A percentile compares a stretch with the other conserved stretches of the same genome.
phyloP scores from a whole-genome alignment of 805 yeast genomes.

The Candida ulmi region DNA sequence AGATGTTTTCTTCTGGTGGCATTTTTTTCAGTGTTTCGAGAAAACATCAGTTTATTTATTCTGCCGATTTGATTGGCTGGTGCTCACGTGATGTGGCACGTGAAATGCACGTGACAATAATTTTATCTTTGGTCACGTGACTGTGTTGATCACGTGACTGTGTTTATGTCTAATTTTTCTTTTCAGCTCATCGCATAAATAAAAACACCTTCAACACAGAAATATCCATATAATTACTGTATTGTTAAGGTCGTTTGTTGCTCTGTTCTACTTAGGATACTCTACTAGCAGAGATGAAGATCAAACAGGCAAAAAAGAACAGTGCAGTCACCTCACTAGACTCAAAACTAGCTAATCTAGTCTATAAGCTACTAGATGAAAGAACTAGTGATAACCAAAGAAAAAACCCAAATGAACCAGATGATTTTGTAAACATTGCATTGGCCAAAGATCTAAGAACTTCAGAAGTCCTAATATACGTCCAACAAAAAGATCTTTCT shows the following conservation, averaged over 20 bases:
- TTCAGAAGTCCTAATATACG: constrained; percentile 48
- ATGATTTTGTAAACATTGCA: constrained; percentile 38
- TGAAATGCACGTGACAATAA: too few relatives aligned
- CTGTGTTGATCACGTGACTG: too few relatives aligned
- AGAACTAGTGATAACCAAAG: constrained; percentile 39
- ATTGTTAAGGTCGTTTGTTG: too few relatives aligned
- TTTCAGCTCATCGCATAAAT: too few relatives aligned
- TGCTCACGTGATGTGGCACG: neutral
- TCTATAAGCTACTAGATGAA: constrained; percentile 55
- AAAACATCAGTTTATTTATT: neutral
- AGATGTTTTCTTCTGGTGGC: too few relatives aligned
- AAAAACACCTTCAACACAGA: too few relatives aligned
- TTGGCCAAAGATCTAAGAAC: constrained; percentile 54
- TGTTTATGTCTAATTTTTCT: too few relatives aligned
- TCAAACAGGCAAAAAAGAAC: constrained; percentile 20
- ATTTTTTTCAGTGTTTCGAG: neutral
- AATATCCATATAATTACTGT: too few relatives aligned
- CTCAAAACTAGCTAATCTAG: constrained; percentile 48
- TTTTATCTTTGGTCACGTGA: too few relatives aligned
- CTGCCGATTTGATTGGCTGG: neutral
- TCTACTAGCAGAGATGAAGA: constrained; percentile 21
- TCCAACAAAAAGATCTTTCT: constrained; percentile 60
- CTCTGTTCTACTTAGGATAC: neutral
- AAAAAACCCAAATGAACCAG: constrained; percentile 26
- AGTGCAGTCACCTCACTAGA: constrained; percentile 36